These are phyloP conservation scores for Nephelium lappaceum DNA, from an alignment of 345 rosid genomes.

Conservation along the genomic window DNA sequence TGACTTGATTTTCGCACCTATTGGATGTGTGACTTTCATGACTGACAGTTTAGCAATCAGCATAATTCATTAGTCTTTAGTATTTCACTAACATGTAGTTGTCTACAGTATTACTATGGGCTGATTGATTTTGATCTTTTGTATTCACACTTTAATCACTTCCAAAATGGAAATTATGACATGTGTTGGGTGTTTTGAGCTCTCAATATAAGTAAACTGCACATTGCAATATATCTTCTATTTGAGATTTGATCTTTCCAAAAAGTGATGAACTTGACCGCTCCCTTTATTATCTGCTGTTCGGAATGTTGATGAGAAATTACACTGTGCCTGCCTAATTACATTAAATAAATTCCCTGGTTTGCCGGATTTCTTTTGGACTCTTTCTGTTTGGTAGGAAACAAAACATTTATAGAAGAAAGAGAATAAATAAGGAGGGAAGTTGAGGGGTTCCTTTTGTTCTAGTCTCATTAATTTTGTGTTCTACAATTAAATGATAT, in stretches of 20 bases:
- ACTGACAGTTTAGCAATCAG: conserved; percentile 2
- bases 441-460: not conserved
- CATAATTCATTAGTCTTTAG: not conserved
- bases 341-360: not conserved
- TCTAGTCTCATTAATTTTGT: not conserved
- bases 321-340: not conserved
- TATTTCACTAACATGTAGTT: not conserved
- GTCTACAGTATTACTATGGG: not conserved
- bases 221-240: not conserved
- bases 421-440: not conserved
- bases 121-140: not conserved
- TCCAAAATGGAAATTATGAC: not conserved
- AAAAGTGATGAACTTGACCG: not conserved
- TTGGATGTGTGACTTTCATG: not conserved
- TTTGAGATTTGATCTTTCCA: not conserved
- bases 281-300: not conserved
- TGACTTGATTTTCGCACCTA: not conserved
- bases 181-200: not conserved
- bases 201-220: not conserved
- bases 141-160: not conserved
- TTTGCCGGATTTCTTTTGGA: not conserved
- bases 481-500: not conserved
- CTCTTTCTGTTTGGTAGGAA: not conserved
- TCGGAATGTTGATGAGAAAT: not conserved
- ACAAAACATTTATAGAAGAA: not conserved